Evolutionary conservation across 2,329 filamentous ascomycete genomes (phyloP).

Genomic region (Penicillium fuscoglaucum): DNA sequence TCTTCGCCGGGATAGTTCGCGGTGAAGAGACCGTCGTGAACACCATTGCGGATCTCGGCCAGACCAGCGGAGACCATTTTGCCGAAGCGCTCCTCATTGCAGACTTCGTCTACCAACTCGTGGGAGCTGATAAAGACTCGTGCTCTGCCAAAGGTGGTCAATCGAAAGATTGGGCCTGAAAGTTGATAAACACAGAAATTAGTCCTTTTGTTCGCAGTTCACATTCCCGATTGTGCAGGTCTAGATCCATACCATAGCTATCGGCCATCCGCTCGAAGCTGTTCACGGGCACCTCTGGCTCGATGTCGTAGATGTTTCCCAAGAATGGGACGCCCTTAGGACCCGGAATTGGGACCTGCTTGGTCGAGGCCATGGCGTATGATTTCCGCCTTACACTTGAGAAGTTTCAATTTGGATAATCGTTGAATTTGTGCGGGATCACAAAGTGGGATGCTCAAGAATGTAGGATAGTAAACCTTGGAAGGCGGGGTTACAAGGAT

Average conservation of each 20-base stretch:
- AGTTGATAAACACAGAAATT: neutral
- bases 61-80: slow-evolving; percentile 58
- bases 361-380: slow-evolving; percentile 19
- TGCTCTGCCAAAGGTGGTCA: slow-evolving; percentile 51
- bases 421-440: neutral
- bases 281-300: slow-evolving; percentile 56
- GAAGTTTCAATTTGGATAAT: neutral
- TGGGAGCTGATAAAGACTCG: slow-evolving; percentile 54
- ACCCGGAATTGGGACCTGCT: slow-evolving; percentile 56
- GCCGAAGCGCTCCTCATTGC: slow-evolving; percentile 65
- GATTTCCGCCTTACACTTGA: neutral
- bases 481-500: neutral
- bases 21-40: slow-evolving; percentile 68
- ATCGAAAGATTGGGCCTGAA: slow-evolving; percentile 60
- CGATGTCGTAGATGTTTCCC: slow-evolving; percentile 66
- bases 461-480: neutral
- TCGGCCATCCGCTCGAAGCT: slow-evolving; percentile 61
- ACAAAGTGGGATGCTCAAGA: neutral
- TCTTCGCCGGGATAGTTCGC: slow-evolving; percentile 46
- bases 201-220: neutral
- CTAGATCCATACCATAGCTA: slow-evolving; percentile 58
- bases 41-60: slow-evolving; percentile 58
- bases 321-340: slow-evolving; percentile 65
- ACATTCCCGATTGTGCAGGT: neutral
- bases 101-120: slow-evolving; percentile 62